Base-by-base conservation (phyloP, 2,329 filamentous ascomycete species). In the Neopestalotiopsis clavispora region DNA sequence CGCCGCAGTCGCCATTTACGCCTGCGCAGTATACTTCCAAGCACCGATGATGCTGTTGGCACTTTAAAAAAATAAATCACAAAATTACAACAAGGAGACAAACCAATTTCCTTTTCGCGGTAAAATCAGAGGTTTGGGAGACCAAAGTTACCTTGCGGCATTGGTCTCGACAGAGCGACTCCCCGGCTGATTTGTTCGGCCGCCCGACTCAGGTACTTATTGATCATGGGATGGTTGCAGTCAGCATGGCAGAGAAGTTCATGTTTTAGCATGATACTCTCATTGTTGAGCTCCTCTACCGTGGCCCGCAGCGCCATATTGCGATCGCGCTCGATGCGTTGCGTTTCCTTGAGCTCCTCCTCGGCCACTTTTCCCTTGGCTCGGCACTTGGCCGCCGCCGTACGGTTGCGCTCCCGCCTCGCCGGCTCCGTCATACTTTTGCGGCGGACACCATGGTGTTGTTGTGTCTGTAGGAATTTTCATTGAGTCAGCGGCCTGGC, bases 281-380 rank as follows among this genome's bases (percentile, higher is more conserved):
- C 64, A n/a, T 38, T 52, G 45, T 17, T 56, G 12, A 66, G 49
- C n/a, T 58, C 32, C 12, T 66, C 64, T 13, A 66, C n/a, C 7
- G 32, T 17, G 34, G 28, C 49, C n/a, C 64, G 42, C 4, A 66
- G 34, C 5, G 10, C 45, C 4, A 17, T 10, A 17, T 66, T 66
- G 10, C 64, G 52, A 14, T 57, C 49, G 14, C 45, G 28, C 49
- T 66, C 64, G 10, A 57, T 42, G 13, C 32, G 17, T 13, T 66
- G 64, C 14, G n/a, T 56, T 23, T 52, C 45, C 64, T 52, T 58
- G n/a, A 66, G 64, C 9, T 57, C 64, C 20, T 66, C 64, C 32
- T 66, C 64, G 10, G 49, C 64, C n/a, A 58, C 30, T n/a, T 66
- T 66, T 45, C 49, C 40, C 28, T 66, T 66, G 64, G 64, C 64